Evolutionary conservation across 345 rosid species (phyloP).

Genomic region (Fremontodendron californicum): DNA sequence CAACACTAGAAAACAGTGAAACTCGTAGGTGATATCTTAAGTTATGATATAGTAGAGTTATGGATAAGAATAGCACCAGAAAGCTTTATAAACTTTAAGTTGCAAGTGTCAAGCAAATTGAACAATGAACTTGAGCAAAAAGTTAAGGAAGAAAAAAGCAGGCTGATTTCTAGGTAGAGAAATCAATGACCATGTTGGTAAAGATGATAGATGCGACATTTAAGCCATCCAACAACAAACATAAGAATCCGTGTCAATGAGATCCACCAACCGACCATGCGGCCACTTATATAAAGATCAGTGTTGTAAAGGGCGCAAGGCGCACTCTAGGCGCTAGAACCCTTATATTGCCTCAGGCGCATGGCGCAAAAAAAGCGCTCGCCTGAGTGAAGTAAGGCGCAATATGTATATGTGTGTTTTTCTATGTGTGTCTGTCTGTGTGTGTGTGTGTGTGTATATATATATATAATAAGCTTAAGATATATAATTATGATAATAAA

Average conservation of each 20-base stretch:
- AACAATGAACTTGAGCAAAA: not conserved
- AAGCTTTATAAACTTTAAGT: not conserved
- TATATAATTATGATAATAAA: no score
- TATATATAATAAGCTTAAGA: no score
- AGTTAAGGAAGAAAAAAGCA: not conserved
- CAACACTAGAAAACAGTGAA: not conserved
- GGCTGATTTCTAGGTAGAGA: not conserved
- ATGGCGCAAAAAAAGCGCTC: no score
- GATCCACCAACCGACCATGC: not conserved
- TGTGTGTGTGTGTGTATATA: no score
- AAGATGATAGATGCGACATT: not conserved
- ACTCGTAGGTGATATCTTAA: not conserved
- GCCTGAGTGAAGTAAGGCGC: no score
- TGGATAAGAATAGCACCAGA: not conserved
- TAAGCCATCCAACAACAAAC: conserved; percentile 1
- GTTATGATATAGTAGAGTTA: not conserved
- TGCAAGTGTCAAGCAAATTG: not conserved
- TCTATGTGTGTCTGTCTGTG: no score
- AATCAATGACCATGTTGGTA: not conserved
- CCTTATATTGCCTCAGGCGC: no score
- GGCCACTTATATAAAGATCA: not conserved
- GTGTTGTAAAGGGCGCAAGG: no score
- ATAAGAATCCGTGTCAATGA: not conserved
- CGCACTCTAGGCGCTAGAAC: no score
- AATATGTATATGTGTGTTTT: no score